These are phyloP conservation scores for Didymella exigua DNA, from an alignment of 2,329 filamentous ascomycete genomes.

Conservation along the genomic window DNA sequence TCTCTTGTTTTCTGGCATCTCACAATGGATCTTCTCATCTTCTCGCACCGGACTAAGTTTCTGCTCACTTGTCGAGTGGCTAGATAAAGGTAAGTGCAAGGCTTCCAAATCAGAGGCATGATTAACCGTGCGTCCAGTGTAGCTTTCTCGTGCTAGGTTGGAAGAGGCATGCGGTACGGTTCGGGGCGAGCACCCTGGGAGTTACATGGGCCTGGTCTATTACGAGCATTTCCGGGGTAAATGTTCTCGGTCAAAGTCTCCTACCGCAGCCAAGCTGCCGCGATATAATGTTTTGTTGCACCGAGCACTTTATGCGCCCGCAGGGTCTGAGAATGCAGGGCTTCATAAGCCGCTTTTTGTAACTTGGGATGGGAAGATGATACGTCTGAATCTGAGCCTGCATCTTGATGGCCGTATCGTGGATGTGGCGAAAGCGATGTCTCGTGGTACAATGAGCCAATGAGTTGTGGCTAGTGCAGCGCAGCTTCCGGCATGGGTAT, in stretches of 20 bases:
- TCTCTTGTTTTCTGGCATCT: neutral
- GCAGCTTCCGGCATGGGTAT: conserved; percentile 25
- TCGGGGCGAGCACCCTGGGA: neutral
- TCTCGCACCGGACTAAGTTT: neutral
- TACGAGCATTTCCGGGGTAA: neutral
- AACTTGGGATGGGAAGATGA: neutral
- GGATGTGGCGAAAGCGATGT: neutral
- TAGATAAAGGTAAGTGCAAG: neutral
- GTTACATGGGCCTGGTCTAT: neutral
- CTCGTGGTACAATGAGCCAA: neutral
- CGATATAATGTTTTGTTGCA: neutral
- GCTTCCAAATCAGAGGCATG: neutral
- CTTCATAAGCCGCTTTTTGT: neutral
- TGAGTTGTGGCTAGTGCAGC: conserved; percentile 16
- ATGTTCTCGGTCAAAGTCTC: neutral
- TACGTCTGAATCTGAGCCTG: too few relatives aligned
- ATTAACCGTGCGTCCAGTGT: neutral
- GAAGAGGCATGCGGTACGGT: neutral
- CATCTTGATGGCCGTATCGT: neutral
- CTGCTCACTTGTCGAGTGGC: neutral
- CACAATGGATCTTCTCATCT: neutral
- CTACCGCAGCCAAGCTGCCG: neutral
- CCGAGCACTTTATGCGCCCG: neutral
- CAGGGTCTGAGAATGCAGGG: neutral
- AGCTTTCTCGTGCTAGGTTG: neutral